These are phyloP conservation scores for Alternaria sp. DNA, from an alignment of 2,329 filamentous ascomycete species.

Conservation along the genomic window DNA sequence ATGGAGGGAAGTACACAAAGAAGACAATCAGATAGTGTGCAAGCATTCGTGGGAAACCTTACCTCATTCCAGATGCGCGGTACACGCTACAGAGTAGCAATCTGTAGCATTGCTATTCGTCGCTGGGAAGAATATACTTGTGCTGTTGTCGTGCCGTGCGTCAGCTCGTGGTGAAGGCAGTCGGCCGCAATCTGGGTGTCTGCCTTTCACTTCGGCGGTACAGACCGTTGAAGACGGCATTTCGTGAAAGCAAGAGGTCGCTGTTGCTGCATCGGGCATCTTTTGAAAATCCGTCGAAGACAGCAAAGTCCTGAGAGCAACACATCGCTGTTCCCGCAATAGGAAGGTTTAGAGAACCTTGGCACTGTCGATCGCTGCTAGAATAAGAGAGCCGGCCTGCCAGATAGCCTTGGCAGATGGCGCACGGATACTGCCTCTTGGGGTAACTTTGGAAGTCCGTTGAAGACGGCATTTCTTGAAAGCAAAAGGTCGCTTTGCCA, in stretches of 20 bases:
- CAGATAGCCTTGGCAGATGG: no score
- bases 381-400: not conserved
- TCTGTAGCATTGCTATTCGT: no score
- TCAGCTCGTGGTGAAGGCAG: not conserved
- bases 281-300: not conserved
- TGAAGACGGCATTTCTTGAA: not conserved
- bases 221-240: no score
- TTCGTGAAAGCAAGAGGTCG: not conserved
- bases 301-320: not conserved
- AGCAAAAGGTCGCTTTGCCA: not conserved
- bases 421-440: not conserved
- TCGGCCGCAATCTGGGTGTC: not conserved
- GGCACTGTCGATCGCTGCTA: not conserved
- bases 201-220: no score
- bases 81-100: no score
- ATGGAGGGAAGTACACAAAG: not conserved
- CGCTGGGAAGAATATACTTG: not conserved
- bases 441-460: not conserved
- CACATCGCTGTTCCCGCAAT: not conserved
- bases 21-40: not conserved
- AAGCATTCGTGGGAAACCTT: not conserved
- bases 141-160: not conserved
- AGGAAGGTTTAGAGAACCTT: not conserved
- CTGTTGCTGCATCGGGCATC: not conserved
- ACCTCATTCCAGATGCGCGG: no score